phyloP scores from a whole-genome alignment of 306 rosid species.

The Potentilla sterilis region DNA sequence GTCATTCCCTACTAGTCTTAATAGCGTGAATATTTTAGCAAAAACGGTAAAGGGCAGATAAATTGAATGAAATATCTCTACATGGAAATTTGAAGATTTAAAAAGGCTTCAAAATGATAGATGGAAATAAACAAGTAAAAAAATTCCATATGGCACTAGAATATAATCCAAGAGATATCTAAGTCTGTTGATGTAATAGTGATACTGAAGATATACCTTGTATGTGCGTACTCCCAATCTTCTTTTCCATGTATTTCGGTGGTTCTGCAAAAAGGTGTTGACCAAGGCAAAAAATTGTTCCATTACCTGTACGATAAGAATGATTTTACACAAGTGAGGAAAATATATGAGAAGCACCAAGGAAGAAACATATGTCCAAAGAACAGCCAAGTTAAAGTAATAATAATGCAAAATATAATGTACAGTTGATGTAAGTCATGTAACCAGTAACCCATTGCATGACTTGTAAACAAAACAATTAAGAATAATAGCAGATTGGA shows the following conservation, averaged over 20 bases:
- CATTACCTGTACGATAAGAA: conserved; percentile 66
- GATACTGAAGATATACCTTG: conserved; percentile 57
- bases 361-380: neutral
- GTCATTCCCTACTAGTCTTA: neutral
- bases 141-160: neutral
- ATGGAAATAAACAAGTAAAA: neutral
- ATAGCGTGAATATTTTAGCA: conserved; percentile 1
- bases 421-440: neutral
- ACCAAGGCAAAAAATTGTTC: conserved; percentile 92
- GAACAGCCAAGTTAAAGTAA: neutral
- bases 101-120: neutral
- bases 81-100: neutral
- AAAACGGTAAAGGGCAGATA: neutral
- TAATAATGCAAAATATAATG: neutral
- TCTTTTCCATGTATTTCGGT: conserved; percentile 77
- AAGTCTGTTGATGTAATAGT: neutral
- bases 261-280: conserved; percentile 85
- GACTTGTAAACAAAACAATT: neutral
- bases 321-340: conserved; percentile 7
- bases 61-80: neutral
- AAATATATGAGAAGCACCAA: conserved; percentile 1
- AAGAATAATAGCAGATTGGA: neutral
- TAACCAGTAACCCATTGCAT: no score
- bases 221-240: conserved; percentile 87
- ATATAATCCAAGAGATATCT: neutral